Conservation (phyloP, 2,329 filamentous ascomycete genomes). For the Monosporascus ibericus region DNA sequence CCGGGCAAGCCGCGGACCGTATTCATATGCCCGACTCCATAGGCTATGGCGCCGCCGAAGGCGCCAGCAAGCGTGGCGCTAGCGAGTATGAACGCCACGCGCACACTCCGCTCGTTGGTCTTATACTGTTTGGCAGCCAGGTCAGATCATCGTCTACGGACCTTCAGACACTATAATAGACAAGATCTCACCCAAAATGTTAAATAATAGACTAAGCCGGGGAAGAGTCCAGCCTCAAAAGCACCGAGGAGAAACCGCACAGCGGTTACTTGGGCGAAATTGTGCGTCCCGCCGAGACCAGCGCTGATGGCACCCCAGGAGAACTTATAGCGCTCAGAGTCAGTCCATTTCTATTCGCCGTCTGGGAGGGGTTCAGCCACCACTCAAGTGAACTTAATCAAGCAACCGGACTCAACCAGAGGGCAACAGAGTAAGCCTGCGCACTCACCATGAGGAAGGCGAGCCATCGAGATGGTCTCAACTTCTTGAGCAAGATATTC, state of each 20-base stretch:
- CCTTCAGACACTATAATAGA: too few relatives aligned
- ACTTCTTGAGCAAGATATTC: slow-evolving; percentile 60
- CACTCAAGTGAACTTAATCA: too few relatives aligned
- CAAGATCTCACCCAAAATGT: slow-evolving; percentile 51
- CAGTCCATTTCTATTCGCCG: too few relatives aligned
- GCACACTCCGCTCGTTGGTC: slow-evolving; percentile 62
- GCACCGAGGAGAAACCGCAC: slow-evolving; percentile 63
- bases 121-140: slow-evolving; percentile 43
- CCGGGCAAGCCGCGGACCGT: slow-evolving; percentile 52
- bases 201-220: slow-evolving; percentile 60
- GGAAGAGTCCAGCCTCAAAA: slow-evolving; percentile 67
- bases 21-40: slow-evolving; percentile 68
- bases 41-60: slow-evolving; percentile 70
- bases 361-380: too few relatives aligned
- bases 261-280: slow-evolving; percentile 56
- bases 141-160: neutral
- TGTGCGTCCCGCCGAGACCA: slow-evolving; percentile 57
- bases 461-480: slow-evolving; percentile 57
- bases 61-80: slow-evolving; percentile 66
- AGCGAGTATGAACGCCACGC: slow-evolving; percentile 65
- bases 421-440: neutral
- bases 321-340: slow-evolving; percentile 23
- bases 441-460: slow-evolving; percentile 49
- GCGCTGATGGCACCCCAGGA: slow-evolving; percentile 64
- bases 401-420: too few relatives aligned